Evolutionary conservation across 495 filamentous ascomycete species (phyloP).

Genomic region (Immersiella caudata): DNA sequence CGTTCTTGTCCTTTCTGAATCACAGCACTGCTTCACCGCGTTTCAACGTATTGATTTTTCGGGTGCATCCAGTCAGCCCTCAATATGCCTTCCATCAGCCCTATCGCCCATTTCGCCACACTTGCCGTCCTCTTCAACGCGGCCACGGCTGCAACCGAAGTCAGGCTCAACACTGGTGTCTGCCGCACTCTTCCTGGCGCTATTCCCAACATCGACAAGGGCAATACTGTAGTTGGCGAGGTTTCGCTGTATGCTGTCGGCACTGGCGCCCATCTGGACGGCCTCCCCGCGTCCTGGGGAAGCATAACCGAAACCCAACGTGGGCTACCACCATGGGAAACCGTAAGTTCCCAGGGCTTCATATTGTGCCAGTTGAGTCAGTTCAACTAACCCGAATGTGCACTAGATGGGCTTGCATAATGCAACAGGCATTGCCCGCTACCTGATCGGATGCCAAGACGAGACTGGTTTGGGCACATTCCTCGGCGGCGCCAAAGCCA

Average conservation of each 20-base stretch:
- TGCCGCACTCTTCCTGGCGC: background rate
- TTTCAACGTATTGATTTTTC: too few relatives aligned
- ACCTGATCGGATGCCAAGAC: background rate
- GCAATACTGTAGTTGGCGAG: conserved; percentile 4
- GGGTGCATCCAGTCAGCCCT: too few relatives aligned
- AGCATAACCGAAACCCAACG: background rate
- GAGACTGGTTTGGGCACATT: background rate
- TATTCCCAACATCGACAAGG: background rate
- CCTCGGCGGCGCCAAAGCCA: background rate
- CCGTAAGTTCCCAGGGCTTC: background rate
- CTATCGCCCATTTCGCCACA: background rate
- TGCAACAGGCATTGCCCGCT: background rate
- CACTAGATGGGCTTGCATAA: background rate
- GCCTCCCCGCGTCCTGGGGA: background rate
- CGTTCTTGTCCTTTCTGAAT: too few relatives aligned
- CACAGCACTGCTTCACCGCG: too few relatives aligned
- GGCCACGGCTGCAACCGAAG: background rate
- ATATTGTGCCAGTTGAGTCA: too few relatives aligned
- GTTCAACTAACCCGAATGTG: too few relatives aligned
- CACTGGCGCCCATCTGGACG: conserved; percentile 3
- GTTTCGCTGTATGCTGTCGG: background rate
- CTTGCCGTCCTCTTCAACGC: background rate
- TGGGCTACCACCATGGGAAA: background rate
- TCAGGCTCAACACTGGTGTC: background rate
- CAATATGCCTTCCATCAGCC: background rate